Conservation (phyloP, 768 basidiomycete genomes). For the Psilocybe cubensis region DNA sequence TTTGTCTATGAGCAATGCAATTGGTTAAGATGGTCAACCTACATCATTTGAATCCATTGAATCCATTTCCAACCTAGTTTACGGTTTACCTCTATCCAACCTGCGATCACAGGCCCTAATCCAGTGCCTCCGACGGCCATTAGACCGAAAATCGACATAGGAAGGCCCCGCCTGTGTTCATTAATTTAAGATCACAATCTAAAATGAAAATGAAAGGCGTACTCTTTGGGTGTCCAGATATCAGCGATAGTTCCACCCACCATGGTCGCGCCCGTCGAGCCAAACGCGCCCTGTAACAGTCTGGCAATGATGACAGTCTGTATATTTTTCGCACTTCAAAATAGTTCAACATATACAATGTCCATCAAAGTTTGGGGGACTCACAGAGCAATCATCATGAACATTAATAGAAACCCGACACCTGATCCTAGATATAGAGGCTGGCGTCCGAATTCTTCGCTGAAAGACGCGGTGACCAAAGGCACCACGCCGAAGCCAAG, state of each 20-base stretch:
- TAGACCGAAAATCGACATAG: constrained; percentile 76
- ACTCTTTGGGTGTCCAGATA: constrained; percentile 69
- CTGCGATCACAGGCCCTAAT: constrained; percentile 26
- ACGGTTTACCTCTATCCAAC: constrained; percentile 33
- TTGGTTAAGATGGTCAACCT: constrained; percentile 3
- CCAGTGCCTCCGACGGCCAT: constrained; percentile 52
- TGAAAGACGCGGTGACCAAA: constrained; percentile 68
- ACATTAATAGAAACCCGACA: constrained; percentile 55
- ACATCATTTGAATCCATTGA: constrained; percentile 34
- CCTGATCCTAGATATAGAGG: constrained; percentile 59
- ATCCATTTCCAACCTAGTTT: constrained; percentile 33
- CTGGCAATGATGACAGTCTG: constrained; percentile 68
- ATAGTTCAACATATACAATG: neutral
- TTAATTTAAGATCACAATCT: neutral
- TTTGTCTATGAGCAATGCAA: neutral
- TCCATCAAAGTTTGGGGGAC: constrained; percentile 16
- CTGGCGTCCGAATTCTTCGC: constrained; percentile 75
- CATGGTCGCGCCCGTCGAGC: constrained; percentile 72
- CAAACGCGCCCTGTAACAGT: constrained; percentile 68
- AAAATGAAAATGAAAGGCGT: constrained; percentile 13
- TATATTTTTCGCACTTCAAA: constrained; percentile 50
- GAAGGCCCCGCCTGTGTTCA: constrained; percentile 65
- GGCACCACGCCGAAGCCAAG: constrained; percentile 69
- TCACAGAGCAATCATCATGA: constrained; percentile 49
- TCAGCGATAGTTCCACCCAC: constrained; percentile 78